A percentile compares a stretch with the other conserved stretches of the same genome.
Evolutionary conservation across 1,284 basidiomycete genomes (phyloP).

Genomic region (Pterula multifida): DNA sequence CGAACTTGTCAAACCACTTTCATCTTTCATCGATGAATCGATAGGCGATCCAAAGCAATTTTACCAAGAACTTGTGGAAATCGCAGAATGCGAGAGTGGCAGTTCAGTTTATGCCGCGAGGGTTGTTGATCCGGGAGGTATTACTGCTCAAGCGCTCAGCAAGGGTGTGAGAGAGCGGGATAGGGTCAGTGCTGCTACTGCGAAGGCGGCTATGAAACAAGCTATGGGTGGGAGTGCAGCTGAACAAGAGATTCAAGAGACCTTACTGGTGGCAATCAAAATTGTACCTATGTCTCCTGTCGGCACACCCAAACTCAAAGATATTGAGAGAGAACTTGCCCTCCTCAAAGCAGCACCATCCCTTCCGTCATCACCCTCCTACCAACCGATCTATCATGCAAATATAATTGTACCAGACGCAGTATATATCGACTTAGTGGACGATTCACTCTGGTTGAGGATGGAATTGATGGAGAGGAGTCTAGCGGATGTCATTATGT

Average conservation of each 20-base stretch:
- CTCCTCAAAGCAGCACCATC: background rate
- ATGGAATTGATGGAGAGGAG: conserved; percentile 83
- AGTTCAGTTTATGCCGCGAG: background rate
- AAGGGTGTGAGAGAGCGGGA: background rate
- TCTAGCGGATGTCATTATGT: conserved; percentile 59
- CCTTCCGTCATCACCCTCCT: background rate
- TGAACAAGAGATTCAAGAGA: background rate
- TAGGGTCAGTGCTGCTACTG: background rate
- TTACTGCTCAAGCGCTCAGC: background rate
- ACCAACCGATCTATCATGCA: conserved; percentile 23
- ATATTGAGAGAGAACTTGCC: background rate
- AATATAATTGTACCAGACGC: conserved; percentile 56
- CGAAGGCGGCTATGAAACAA: background rate
- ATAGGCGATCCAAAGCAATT: background rate
- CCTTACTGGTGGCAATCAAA: conserved; percentile 1
- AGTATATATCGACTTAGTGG: conserved; percentile 52
- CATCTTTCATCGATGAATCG: background rate
- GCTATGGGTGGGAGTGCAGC: background rate
- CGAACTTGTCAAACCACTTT: background rate
- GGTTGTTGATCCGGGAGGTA: background rate
- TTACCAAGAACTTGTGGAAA: conserved; percentile 1
- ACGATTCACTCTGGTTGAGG: conserved; percentile 65
- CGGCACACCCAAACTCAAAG: conserved; percentile 2
- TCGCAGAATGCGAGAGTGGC: conserved; percentile 2
- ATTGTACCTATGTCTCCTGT: background rate